phyloP scores from a whole-genome alignment of 2,329 filamentous ascomycete genomes.

The Alternaria brassicicola region DNA sequence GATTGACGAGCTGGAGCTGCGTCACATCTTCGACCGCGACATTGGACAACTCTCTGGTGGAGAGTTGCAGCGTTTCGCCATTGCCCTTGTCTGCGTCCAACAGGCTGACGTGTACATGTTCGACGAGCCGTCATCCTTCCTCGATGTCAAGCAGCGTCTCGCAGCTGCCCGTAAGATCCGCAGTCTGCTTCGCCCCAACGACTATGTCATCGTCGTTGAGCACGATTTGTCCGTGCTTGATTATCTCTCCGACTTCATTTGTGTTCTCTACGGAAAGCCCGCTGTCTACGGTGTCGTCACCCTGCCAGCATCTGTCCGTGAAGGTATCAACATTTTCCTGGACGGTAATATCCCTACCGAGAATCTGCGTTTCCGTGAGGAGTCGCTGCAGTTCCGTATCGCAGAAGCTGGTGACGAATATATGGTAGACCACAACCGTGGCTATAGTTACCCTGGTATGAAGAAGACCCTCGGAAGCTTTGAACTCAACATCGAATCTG shows the following conservation, averaged over 20 bases:
- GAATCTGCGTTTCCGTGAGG: slow-evolving; percentile 97
- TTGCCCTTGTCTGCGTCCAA: slow-evolving; percentile 93
- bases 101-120: slow-evolving; percentile 98
- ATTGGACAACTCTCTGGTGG: slow-evolving; percentile 91
- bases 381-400: slow-evolving; percentile 94
- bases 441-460: slow-evolving; percentile 88
- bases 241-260: slow-evolving; percentile 98
- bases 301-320: slow-evolving; percentile 90
- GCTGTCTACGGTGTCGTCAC: slow-evolving; percentile 98
- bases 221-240: slow-evolving; percentile 98
- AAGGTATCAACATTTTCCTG: slow-evolving; percentile 99
- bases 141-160: slow-evolving; percentile 99
- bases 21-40: slow-evolving; percentile 90
- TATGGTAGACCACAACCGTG: slow-evolving; percentile 79
- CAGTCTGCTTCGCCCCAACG: slow-evolving; percentile 82
- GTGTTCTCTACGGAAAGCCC: slow-evolving; percentile 92
- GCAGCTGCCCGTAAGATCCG: slow-evolving; percentile 91
- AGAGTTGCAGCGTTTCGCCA: slow-evolving; percentile 97
- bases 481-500: slow-evolving; percentile 78
- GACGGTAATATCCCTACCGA: slow-evolving; percentile 98
- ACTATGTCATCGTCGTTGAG: slow-evolving; percentile 98
- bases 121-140: slow-evolving; percentile 97
- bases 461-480: slow-evolving; percentile 91
- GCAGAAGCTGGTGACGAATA: slow-evolving; percentile 89
- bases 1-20: slow-evolving; percentile 81